phyloP scores from a whole-genome alignment of 2,329 filamentous ascomycete genomes.

The Penicillium frequentans region DNA sequence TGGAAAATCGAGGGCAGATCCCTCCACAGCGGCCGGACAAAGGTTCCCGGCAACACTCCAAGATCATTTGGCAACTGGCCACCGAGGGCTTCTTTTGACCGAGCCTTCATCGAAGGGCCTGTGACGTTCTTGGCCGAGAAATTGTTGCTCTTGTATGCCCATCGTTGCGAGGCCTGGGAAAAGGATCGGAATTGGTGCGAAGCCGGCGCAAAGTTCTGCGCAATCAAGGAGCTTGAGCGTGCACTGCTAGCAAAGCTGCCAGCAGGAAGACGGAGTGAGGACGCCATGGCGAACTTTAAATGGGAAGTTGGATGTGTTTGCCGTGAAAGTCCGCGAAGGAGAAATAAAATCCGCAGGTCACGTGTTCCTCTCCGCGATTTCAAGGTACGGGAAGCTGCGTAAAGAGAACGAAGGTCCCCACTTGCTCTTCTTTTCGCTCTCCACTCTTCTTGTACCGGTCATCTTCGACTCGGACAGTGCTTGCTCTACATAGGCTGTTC shows the following conservation, averaged over 20 bases:
- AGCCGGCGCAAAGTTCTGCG: slow-evolving; percentile 13
- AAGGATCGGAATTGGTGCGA: slow-evolving; percentile 36
- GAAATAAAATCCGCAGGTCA: slow-evolving; percentile 27
- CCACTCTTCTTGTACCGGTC: neutral
- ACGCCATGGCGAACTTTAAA: slow-evolving; percentile 31
- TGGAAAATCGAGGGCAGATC: slow-evolving; percentile 43
- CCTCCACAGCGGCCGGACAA: slow-evolving; percentile 39
- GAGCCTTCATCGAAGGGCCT: slow-evolving; percentile 41
- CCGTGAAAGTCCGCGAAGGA: slow-evolving; percentile 9
- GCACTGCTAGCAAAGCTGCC: slow-evolving; percentile 20
- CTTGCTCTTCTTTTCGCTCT: neutral
- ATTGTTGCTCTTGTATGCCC: slow-evolving; percentile 19
- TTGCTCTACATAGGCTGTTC: neutral
- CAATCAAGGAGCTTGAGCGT: slow-evolving; percentile 16
- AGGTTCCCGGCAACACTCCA: slow-evolving; percentile 47
- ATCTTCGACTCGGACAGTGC: neutral
- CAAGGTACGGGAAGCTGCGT: slow-evolving; percentile 3
- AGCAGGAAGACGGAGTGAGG: slow-evolving; percentile 27
- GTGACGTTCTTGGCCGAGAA: slow-evolving; percentile 15
- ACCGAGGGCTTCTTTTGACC: slow-evolving; percentile 31
- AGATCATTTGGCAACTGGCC: slow-evolving; percentile 44
- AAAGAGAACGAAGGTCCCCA: neutral
- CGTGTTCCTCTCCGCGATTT: slow-evolving; percentile 22
- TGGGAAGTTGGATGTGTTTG: neutral
- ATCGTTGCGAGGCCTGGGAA: slow-evolving; percentile 31